Percentiles rank a stretch among this genome's conserved stretches.
phyloP scores from a whole-genome alignment of 495 filamentous ascomycete species.

The Talaromyces borbonicus region DNA sequence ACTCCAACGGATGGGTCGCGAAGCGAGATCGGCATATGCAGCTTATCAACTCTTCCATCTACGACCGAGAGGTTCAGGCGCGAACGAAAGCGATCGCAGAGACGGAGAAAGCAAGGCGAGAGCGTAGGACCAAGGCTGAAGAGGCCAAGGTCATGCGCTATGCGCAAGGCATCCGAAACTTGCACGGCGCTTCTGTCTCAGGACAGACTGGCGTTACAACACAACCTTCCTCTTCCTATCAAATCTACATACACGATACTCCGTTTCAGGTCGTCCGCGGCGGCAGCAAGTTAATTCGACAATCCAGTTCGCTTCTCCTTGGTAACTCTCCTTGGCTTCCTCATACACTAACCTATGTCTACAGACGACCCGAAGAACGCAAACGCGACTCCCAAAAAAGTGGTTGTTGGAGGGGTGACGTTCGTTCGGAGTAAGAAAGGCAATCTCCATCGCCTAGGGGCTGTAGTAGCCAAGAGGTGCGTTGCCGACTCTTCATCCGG shows the following conservation, averaged over 20 bases:
- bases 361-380: conserved; percentile 54
- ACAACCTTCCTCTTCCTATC: conserved; percentile 38
- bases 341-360: conserved; percentile 30
- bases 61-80: conserved; percentile 64
- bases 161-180: conserved; percentile 23
- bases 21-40: conserved; percentile 81
- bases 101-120: conserved; percentile 50
- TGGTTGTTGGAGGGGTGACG: conserved; percentile 67
- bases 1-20: conserved; percentile 56
- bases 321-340: not conserved
- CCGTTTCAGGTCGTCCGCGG: conserved; percentile 65
- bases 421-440: conserved; percentile 88
- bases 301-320: conserved; percentile 49
- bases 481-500: not conserved
- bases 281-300: conserved; percentile 75
- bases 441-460: conserved; percentile 65
- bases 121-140: conserved; percentile 53
- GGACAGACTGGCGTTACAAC: conserved; percentile 24
- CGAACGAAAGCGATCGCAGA: conserved; percentile 66
- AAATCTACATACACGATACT: conserved; percentile 65
- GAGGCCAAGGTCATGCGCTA: conserved; percentile 42
- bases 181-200: conserved; percentile 24
- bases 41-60: conserved; percentile 76
- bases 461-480: conserved; percentile 35
- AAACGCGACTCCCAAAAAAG: conserved; percentile 67